A percentile compares a stretch with the other conserved stretches of the same genome.
phyloP scores from a whole-genome alignment of 805 yeast species.

The Myxozyma melibiosi region DNA sequence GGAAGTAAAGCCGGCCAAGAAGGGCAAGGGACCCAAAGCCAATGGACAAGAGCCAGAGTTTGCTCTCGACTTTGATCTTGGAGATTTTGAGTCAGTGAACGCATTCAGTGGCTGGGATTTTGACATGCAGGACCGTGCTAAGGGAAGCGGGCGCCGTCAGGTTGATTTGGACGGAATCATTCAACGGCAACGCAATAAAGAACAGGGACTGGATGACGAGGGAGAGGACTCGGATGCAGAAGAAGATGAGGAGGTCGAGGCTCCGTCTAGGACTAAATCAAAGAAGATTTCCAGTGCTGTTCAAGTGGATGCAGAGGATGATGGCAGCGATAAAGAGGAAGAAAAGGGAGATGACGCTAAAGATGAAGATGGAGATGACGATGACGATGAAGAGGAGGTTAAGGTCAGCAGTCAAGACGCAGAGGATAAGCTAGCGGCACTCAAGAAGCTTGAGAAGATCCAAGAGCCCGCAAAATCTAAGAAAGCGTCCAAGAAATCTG shows the following conservation, averaged over 20 bases:
- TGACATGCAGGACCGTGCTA: constrained; percentile 46
- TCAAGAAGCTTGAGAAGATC: too few relatives aligned
- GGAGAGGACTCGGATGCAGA: constrained; percentile 35
- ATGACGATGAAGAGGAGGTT: constrained; percentile 34
- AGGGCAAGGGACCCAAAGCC: not conserved
- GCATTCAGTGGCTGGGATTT: constrained; percentile 85
- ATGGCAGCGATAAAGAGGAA: constrained; percentile 50
- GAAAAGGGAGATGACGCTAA: constrained; percentile 36
- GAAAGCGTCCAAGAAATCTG: not conserved
- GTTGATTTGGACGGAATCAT: constrained; percentile 89
- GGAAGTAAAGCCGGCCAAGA: not conserved
- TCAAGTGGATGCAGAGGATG: constrained; percentile 37
- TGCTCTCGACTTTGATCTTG: constrained; percentile 69
- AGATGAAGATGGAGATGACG: constrained; percentile 35
- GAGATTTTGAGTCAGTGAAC: constrained; percentile 50
- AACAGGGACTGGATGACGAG: constrained; percentile 35
- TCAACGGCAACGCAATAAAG: constrained; percentile 76
- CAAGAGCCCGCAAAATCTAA: constrained; percentile 37
- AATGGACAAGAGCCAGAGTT: constrained; percentile 44
- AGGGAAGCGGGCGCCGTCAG: constrained; percentile 47
- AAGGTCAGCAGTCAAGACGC: not conserved
- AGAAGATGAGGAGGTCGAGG: constrained; percentile 25
- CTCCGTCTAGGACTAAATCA: constrained; percentile 38
- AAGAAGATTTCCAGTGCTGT: not conserved
- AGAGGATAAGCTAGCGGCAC: too few relatives aligned